Evolutionary conservation across 1,139 yeast species (phyloP).

Genomic region (Taphrina communis): DNA sequence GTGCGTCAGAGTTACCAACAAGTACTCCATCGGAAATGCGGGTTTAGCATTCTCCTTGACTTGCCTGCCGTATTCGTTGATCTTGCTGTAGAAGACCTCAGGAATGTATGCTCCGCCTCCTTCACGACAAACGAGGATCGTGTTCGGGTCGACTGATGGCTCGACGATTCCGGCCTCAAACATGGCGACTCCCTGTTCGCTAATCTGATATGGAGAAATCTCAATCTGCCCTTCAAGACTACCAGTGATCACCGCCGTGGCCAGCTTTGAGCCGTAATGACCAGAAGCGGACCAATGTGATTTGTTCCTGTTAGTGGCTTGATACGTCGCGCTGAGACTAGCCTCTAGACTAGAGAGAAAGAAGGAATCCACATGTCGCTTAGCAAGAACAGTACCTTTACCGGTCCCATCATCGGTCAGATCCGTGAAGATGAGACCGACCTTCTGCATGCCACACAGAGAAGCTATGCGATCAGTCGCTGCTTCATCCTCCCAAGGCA

Average conservation of each 20-base stretch:
- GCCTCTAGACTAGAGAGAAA: slow-evolving; percentile 86
- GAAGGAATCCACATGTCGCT: slow-evolving; percentile 89
- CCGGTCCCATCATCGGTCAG: slow-evolving; percentile 83
- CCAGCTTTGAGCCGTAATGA: slow-evolving; percentile 80
- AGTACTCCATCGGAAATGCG: slow-evolving; percentile 91
- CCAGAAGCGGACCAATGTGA: slow-evolving; percentile 73
- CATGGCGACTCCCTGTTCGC: slow-evolving; percentile 84
- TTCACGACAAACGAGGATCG: slow-evolving; percentile 78
- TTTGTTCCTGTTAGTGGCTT: slow-evolving; percentile 66
- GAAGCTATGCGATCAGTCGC: slow-evolving; percentile 63
- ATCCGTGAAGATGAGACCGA: slow-evolving; percentile 90
- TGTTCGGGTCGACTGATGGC: slow-evolving; percentile 90
- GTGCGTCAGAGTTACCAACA: slow-evolving; percentile 85
- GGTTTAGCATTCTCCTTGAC: slow-evolving; percentile 93
- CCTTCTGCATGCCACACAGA: slow-evolving; percentile 67
- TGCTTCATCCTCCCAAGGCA: slow-evolving; percentile 65
- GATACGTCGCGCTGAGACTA: slow-evolving; percentile 82
- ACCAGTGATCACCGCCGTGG: slow-evolving; percentile 91
- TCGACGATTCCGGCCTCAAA: slow-evolving; percentile 83
- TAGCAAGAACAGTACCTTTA: slow-evolving; percentile 87
- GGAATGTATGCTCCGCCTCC: slow-evolving; percentile 74
- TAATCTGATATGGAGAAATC: slow-evolving; percentile 87
- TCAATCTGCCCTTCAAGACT: slow-evolving; percentile 86
- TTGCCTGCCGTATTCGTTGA: slow-evolving; percentile 85
- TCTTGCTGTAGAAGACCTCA: slow-evolving; percentile 82